Base-by-base conservation (phyloP, 78 protist species). In the Dictyostelium firmibasis region DNA sequence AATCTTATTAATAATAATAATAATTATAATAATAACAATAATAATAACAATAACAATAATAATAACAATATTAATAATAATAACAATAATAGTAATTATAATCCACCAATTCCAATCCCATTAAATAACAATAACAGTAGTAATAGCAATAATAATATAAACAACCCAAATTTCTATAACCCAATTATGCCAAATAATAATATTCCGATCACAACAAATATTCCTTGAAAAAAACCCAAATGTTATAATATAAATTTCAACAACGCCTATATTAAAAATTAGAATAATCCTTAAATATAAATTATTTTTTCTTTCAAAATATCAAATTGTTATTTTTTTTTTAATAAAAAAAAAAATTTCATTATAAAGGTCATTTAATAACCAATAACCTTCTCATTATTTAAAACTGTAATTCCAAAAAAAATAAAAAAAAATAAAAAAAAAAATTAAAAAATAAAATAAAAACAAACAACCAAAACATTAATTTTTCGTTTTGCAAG, bases 71-170 rank as follows among this genome's bases (percentile, higher is more conserved):
- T 8, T 35, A 53, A 16, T 11, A 85, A 53, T 47, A 75, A 47
- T 27, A 85, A 53, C 29, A 85, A 53, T 85, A 85, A 41, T 3
- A 84, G 70, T 44, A 84, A 84, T 72, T 29, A 67, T 67, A 67
- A 67, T 60, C 70, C n/a, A 0, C n/a, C 27, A 60, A 60, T 23
- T 10, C 70, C 70, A 60, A 60, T 23, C 10, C 70, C 70, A 60
- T 23, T 60, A 23, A 57, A 74, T n/a, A 35, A 14, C 36, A 79
- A 11, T 47, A 44, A 36, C 27, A 44, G 23, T 13, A 81, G 33
- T 16, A 81, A 81, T 81, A 44, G 1, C 0, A 74, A 74, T 38
- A 76, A 76, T 76, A 76, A 38, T 8, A n/a, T 23, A 35, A 31
- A 25, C 11, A 81, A 31, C 23, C 57, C 44, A 81, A 53, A 79